Base-by-base conservation (phyloP, 768 basidiomycete genomes). In the Naematelia encephala region DNA sequence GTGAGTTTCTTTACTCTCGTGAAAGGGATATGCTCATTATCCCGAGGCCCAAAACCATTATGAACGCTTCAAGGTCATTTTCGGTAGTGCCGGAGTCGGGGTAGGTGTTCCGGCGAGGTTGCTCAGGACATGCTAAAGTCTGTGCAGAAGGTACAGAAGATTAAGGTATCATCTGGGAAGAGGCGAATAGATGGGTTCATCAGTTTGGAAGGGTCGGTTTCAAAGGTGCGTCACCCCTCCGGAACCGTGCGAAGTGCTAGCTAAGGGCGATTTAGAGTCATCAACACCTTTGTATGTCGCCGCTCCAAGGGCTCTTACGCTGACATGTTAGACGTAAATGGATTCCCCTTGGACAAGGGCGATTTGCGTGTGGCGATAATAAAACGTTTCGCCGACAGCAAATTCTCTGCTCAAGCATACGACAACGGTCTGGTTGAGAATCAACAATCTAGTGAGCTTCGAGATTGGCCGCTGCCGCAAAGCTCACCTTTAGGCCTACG, bases 171-270 rank as follows among this genome's bases (percentile, higher is more conserved):
- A 29, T 80, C 76, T n/a, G 85, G 79, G 8, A 78, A 80, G 14
- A 76, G 87, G 68, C 82, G 75, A 45, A 78, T 90, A 5, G 80
- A 86, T 57, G 94, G 94, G 0, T 97, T 98, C 73, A 85, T 96
- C 56, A 89, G 90, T 71, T 80, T 91, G 4, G 82, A 84, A 16
- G 89, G 90, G 5, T 83, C 87, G 22, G 78, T 81, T 61, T 86
- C 89, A 21, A 91, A 87, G 80, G 91, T 86, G 60, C 55, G 67
- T 60, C 63, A 59, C 50, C 52, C 23, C n/a, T n/a, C n/a, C n/a
- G n/a, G n/a, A 21, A 27, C 51, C 55, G 55, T 62, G 66, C 63
- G 58, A 71, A 51, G 67, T 29, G 49, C 42, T 61, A 45, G 19
- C 25, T 59, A 44, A 61, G 74, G 61, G 61, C 60, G 5, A 28